A percentile compares a stretch with the other conserved stretches of the same genome.
These are phyloP conservation scores for Thalassiosira pacifica DNA, from an alignment of 352 stramenopile species.

Conservation along the genomic window DNA sequence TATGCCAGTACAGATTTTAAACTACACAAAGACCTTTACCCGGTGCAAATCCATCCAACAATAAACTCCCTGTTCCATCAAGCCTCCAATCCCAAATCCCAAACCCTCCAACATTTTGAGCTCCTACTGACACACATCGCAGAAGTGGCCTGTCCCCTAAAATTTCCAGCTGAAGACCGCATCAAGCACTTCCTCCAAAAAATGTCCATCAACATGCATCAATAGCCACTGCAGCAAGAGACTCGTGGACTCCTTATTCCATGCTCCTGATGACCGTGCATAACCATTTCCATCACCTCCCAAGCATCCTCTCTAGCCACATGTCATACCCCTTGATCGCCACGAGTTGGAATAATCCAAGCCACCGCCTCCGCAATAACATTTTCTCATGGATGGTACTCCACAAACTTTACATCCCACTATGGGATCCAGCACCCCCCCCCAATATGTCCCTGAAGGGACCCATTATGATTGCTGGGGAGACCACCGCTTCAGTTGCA, in stretches of 20 bases:
- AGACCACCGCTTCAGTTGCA: constrained; percentile 13
- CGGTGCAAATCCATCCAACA: constrained; percentile 3
- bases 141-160: not conserved
- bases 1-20: no score
- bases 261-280: no score
- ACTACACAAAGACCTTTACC: no score
- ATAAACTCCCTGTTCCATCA: constrained; percentile 11
- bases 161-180: not conserved
- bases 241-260: not conserved
- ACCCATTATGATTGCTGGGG: constrained; percentile 18
- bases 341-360: constrained; percentile 22
- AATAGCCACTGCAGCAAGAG: not conserved
- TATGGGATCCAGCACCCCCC: not conserved
- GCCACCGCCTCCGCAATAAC: constrained; percentile 15
- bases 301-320: constrained; percentile 23
- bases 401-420: constrained; percentile 29
- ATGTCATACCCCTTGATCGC: constrained; percentile 46
- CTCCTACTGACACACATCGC: constrained; percentile 25
- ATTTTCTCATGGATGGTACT: not conserved
- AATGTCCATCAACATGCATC: constrained; percentile 21
- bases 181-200: constrained; percentile 5
- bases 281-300: constrained; percentile 14
- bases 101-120: constrained; percentile 21
- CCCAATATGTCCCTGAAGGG: no score
- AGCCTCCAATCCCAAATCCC: constrained; percentile 4